A percentile compares a stretch with the other conserved stretches of the same genome.
phyloP scores from a whole-genome alignment of 208 protist genomes.

The Novymonas esmeraldas region DNA sequence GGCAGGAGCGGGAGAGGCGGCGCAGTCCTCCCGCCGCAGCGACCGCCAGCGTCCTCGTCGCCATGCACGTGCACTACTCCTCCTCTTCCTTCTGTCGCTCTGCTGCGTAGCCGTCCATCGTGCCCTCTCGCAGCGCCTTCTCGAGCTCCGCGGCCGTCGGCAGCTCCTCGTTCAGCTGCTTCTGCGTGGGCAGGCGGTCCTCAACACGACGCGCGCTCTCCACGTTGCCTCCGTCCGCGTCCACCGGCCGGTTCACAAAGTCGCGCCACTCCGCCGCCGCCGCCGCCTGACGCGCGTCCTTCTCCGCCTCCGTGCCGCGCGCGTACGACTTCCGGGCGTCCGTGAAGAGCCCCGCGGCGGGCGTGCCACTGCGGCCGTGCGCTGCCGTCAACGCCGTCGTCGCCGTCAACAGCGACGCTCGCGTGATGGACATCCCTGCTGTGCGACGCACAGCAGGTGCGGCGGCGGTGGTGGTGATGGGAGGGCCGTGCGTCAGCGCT shows the following conservation, averaged over 20 bases:
- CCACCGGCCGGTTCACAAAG: conserved; percentile 24
- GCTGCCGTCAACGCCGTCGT: background rate
- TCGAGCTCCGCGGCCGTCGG: conserved; percentile 54
- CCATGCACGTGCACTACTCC: too few species aligned
- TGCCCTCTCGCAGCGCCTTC: conserved; percentile 41
- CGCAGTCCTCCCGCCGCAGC: too few species aligned
- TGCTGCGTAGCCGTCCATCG: conserved; percentile 34
- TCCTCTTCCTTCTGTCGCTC: conserved; percentile 36
- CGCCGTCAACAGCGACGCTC: too few species aligned
- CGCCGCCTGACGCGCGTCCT: conserved; percentile 18
- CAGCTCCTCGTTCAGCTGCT: conserved; percentile 73
- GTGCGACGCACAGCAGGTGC: too few species aligned
- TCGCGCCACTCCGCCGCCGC: conserved; percentile 27
- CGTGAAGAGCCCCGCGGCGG: conserved; percentile 27
- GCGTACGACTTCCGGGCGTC: conserved; percentile 39
- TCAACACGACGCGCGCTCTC: conserved; percentile 33
- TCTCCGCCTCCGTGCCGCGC: conserved; percentile 31
- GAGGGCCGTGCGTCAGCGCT: too few species aligned
- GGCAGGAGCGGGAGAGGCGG: too few species aligned
- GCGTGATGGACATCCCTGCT: too few species aligned
- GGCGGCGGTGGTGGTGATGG: too few species aligned
- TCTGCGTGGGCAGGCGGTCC: conserved; percentile 39
- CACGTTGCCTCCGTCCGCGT: conserved; percentile 31
- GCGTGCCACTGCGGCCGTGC: background rate
- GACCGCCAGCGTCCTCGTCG: too few species aligned